Percentiles rank a stretch among this genome's conserved stretches.
These are phyloP conservation scores for Cladorrhinum sp. DNA, from an alignment of 2,329 filamentous ascomycete genomes.

Conservation along the genomic window DNA sequence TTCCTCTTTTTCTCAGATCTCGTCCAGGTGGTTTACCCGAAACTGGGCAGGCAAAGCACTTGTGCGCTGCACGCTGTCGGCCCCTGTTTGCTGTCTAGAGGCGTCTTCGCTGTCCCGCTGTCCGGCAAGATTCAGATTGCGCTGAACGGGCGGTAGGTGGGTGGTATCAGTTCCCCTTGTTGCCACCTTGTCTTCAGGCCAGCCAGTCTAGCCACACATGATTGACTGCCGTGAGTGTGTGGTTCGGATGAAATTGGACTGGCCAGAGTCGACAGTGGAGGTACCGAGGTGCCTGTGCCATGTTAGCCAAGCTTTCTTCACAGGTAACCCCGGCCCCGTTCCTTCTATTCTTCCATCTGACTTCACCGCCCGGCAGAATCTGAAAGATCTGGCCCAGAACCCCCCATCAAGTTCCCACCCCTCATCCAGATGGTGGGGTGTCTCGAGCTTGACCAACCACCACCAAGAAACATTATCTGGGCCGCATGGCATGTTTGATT, in stretches of 20 bases:
- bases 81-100: background rate
- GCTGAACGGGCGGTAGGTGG: background rate
- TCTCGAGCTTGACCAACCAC: background rate
- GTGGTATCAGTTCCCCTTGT: background rate
- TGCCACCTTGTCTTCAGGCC: background rate
- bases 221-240: background rate
- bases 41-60: slow-evolving; percentile 1
- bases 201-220: background rate
- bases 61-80: background rate
- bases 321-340: background rate
- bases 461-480: background rate
- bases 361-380: background rate
- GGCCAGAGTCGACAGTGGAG: background rate
- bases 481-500: background rate
- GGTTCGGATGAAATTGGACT: background rate
- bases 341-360: background rate
- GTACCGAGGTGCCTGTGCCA: background rate
- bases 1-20: background rate
- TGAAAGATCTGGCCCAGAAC: background rate
- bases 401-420: background rate
- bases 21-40: background rate
- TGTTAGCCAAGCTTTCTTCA: background rate
- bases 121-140: background rate
- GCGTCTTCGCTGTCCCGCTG: background rate
- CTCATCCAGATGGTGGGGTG: background rate